Evolutionary conservation across 2,329 filamentous ascomycete genomes (phyloP), one percentile per base, ranked within the genome.

Genomic region (Arachnomyces sp.): DNA sequence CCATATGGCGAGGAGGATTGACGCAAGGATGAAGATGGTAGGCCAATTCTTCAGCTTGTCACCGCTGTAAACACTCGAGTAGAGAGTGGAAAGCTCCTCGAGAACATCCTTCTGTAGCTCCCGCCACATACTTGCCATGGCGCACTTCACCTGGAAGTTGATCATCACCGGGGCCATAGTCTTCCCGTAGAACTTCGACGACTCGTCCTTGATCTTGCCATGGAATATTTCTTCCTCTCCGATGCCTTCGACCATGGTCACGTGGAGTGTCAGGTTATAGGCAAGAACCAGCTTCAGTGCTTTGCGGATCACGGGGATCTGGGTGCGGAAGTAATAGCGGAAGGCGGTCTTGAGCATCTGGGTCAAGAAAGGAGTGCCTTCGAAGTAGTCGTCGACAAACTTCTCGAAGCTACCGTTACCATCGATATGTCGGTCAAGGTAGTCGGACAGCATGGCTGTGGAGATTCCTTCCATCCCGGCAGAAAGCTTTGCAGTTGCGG

Each of bases 31-130:
- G 75, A 95, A 96, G 62, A 96, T 96, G 36, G 89, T 95, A 2
- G 90, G 90, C 90, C 90, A 96, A 71, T 95, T 94, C 79, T 95
- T 95, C 53, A 95, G 78, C 66, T 93, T 90, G 64, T 95, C 90
- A 44, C 90, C 90, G 54, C 85, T 93, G 75, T 96, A 96, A 33
- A 96, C 90, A 49, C 88, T 94, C n/a, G 87, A 93, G 75, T 95
- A 96, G 11, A 96, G 75, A 5, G 79, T 71, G 1, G 90, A 95
- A 1, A 96, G 77, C 70, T 96, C 90, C 69, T 94, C 89, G 2
- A 96, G 75, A 29, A 95, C 88, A 54, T 95, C 90, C 71, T 93
- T 94, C 64, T 95, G 89, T 43, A 96, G 74, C 65, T 95, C 89
- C 50, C 90, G 88, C 90, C 90, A 96, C 86, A 95, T 93, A 57